These are phyloP conservation scores for Saitozyma podzolica DNA, from an alignment of 768 basidiomycete species.

Conservation along the genomic window DNA sequence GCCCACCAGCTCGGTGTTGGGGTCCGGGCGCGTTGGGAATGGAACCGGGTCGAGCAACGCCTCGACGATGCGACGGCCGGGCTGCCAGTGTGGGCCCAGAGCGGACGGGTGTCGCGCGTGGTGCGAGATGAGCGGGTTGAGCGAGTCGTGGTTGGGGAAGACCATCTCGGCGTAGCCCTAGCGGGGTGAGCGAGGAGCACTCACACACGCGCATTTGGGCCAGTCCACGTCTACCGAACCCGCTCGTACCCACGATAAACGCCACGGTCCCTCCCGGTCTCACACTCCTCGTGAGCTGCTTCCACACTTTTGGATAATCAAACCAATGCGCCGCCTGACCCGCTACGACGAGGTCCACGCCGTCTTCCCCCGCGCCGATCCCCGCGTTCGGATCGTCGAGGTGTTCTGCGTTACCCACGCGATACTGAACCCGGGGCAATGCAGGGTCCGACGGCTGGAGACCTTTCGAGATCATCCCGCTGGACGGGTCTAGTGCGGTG, in stretches of 20 bases:
- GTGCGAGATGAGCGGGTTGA: conserved; percentile 61
- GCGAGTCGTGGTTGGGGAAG: conserved; percentile 62
- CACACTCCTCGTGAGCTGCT: conserved; percentile 64
- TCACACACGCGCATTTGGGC: too few species aligned
- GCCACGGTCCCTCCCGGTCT: conserved; percentile 67
- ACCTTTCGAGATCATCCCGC: conserved; percentile 62
- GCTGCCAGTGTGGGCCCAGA: conserved; percentile 74
- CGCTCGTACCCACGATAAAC: conserved; percentile 75
- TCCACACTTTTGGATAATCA: conserved; percentile 70
- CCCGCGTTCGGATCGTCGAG: conserved; percentile 50
- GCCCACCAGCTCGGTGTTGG: background rate
- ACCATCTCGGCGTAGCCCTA: conserved; percentile 68
- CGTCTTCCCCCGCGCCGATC: conserved; percentile 55
- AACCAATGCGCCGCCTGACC: conserved; percentile 87
- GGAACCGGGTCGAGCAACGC: conserved; percentile 69
- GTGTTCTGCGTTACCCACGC: conserved; percentile 60
- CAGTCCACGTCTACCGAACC: too few species aligned
- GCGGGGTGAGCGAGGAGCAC: background rate
- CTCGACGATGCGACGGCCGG: conserved; percentile 74
- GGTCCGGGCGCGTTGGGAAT: conserved; percentile 31
- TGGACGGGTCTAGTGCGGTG: conserved; percentile 73
- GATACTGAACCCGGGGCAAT: conserved; percentile 51
- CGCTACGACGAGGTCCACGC: conserved; percentile 68
- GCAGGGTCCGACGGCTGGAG: conserved; percentile 21
- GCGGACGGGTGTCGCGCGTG: conserved; percentile 45